Evolutionary conservation across 441 rosid genomes (phyloP).

Genomic region (Kokia cookei): DNA sequence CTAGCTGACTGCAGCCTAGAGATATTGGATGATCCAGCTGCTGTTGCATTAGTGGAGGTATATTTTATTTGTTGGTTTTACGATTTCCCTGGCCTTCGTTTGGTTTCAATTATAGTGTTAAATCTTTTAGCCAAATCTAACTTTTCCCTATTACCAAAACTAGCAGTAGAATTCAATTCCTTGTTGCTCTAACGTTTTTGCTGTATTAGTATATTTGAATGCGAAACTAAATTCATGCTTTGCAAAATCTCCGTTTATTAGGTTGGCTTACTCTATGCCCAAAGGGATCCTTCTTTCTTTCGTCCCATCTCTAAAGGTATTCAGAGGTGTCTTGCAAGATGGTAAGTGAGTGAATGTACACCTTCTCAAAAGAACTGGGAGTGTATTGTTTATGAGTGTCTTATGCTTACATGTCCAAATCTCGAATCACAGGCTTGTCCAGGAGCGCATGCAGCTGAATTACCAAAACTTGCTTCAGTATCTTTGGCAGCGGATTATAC

Average conservation of each 20-base stretch:
- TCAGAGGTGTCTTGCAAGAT: slow-evolving; percentile 89
- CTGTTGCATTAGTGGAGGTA: slow-evolving; percentile 79
- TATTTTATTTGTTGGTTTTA: not conserved
- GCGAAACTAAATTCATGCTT: not conserved
- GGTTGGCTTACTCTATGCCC: slow-evolving; percentile 90
- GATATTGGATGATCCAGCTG: slow-evolving; percentile 86
- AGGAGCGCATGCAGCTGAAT: slow-evolving; percentile 62
- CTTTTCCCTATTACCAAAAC: not conserved
- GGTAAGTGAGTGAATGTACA: slow-evolving; percentile 40
- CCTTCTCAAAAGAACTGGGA: not conserved
- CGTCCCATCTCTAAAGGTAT: slow-evolving; percentile 86
- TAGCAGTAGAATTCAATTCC: not conserved
- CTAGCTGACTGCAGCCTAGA: slow-evolving; percentile 83
- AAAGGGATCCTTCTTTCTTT: slow-evolving; percentile 84
- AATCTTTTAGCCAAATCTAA: slow-evolving; percentile 1
- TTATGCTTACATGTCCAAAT: slow-evolving; percentile 14
- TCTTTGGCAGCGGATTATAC: slow-evolving; percentile 72
- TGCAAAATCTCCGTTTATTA: slow-evolving; percentile 10
- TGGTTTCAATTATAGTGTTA: not conserved
- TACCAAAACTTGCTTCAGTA: slow-evolving; percentile 35
- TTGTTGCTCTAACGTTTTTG: not conserved
- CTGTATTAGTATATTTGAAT: not conserved
- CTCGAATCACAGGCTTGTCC: slow-evolving; percentile 64
- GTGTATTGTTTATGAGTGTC: not conserved
- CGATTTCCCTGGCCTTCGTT: not conserved